Conservation (phyloP, 2,329 filamentous ascomycete species). For the Shiraia sp. region DNA sequence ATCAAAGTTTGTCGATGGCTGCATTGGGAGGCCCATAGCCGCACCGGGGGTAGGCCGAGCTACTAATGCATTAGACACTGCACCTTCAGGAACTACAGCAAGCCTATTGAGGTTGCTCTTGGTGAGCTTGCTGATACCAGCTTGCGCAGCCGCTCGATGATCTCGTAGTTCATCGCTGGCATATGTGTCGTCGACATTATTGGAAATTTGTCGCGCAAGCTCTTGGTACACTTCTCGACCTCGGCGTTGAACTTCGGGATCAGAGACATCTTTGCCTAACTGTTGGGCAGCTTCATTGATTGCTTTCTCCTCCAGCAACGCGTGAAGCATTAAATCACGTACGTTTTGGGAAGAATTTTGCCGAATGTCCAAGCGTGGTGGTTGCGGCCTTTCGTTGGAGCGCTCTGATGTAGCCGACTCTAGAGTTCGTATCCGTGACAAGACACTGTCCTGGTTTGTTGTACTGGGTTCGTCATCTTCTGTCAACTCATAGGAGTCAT, state of each 20-base stretch:
- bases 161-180: constrained; percentile 45
- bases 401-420: constrained; percentile 25
- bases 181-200: constrained; percentile 43
- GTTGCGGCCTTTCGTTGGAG: constrained; percentile 9
- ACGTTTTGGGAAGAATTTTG: constrained; percentile 31
- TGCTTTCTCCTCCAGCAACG: constrained; percentile 51
- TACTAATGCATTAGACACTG: constrained; percentile 27
- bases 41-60: constrained; percentile 13
- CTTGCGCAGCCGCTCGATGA: constrained; percentile 38
- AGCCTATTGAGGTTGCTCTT: constrained; percentile 29
- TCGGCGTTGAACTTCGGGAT: constrained; percentile 44
- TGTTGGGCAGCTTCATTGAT: constrained; percentile 45
- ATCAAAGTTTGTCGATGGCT: constrained; percentile 17
- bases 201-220: constrained; percentile 44
- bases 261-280: constrained; percentile 32
- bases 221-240: constrained; percentile 45
- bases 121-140: constrained; percentile 43
- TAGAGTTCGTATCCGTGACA: constrained; percentile 36
- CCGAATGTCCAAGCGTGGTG: constrained; percentile 16
- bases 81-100: constrained; percentile 19
- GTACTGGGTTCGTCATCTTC: constrained; percentile 23
- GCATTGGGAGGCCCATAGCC: constrained; percentile 7
- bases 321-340: constrained; percentile 48
- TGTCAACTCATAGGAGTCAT: constrained; percentile 22
- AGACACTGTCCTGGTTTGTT: constrained; percentile 18